phyloP scores from a whole-genome alignment of 805 yeast genomes.

The Jamesozyma rosinii region DNA sequence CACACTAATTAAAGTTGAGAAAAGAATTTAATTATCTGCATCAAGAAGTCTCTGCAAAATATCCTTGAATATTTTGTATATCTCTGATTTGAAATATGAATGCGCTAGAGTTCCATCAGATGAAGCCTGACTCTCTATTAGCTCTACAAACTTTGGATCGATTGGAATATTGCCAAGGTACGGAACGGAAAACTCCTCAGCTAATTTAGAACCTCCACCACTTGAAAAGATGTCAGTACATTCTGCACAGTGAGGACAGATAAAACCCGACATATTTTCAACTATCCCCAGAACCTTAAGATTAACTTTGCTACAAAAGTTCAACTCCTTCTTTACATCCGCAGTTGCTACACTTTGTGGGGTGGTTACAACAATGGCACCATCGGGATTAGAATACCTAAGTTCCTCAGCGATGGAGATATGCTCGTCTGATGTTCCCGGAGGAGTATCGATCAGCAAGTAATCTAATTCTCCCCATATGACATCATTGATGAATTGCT shows the following conservation, averaged over 20 bases:
- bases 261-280: constrained; percentile 95
- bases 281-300: constrained; percentile 75
- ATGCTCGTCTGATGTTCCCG: constrained; percentile 98
- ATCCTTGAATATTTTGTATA: constrained; percentile 35
- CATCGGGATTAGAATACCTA: constrained; percentile 63
- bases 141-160: constrained; percentile 81
- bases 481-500: constrained; percentile 85
- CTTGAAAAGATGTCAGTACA: constrained; percentile 85
- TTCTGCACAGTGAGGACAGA: constrained; percentile 89
- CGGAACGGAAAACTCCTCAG: constrained; percentile 51
- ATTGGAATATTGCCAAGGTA: constrained; percentile 86
- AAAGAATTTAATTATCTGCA: constrained; percentile 6
- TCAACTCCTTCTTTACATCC: constrained; percentile 89
- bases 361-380: constrained; percentile 91
- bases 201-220: constrained; percentile 79
- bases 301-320: constrained; percentile 80
- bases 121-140: constrained; percentile 55
- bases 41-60: constrained; percentile 36
- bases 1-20: not conserved
- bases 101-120: constrained; percentile 28
- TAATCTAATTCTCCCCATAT: constrained; percentile 77
- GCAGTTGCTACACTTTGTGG: constrained; percentile 91
- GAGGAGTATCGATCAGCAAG: constrained; percentile 90
- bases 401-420: constrained; percentile 92
- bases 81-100: constrained; percentile 29